These are phyloP conservation scores for Fraxinus angustifolia DNA, from an alignment of 305 asterid genomes.

Conservation along the genomic window DNA sequence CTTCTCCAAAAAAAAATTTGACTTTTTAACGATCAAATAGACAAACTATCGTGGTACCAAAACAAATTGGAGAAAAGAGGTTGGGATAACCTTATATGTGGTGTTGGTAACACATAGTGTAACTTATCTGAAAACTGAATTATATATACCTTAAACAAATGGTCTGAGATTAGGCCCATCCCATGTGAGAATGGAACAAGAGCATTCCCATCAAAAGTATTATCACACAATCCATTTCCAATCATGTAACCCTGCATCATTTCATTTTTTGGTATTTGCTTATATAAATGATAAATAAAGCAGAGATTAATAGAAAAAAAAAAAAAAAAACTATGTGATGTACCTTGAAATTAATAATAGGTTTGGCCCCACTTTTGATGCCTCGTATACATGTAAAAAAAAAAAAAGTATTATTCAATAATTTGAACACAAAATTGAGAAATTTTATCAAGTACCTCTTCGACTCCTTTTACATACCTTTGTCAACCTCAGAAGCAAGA, in stretches of 20 bases:
- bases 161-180: slow-evolving; percentile 11
- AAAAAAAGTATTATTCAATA: background rate
- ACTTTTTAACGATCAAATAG: background rate
- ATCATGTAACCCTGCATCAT: slow-evolving; percentile 9
- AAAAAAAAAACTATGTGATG: background rate
- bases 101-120: background rate
- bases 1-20: background rate
- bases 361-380: slow-evolving; percentile 34
- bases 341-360: slow-evolving; percentile 50
- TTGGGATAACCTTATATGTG: background rate
- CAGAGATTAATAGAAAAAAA: background rate
- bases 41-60: background rate
- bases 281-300: background rate
- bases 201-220: background rate
- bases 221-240: background rate
- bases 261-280: background rate
- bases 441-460: background rate
- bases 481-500: slow-evolving; percentile 34
- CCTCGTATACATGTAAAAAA: slow-evolving; percentile 24
- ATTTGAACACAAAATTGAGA: background rate
- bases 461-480: slow-evolving; percentile 30
- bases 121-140: background rate
- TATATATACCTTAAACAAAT: slow-evolving; percentile 28
- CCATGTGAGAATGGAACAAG: background rate
- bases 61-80: background rate